Evolutionary conservation across 2,329 filamentous ascomycete species (phyloP).

Genomic region (Colletotrichum sp.): DNA sequence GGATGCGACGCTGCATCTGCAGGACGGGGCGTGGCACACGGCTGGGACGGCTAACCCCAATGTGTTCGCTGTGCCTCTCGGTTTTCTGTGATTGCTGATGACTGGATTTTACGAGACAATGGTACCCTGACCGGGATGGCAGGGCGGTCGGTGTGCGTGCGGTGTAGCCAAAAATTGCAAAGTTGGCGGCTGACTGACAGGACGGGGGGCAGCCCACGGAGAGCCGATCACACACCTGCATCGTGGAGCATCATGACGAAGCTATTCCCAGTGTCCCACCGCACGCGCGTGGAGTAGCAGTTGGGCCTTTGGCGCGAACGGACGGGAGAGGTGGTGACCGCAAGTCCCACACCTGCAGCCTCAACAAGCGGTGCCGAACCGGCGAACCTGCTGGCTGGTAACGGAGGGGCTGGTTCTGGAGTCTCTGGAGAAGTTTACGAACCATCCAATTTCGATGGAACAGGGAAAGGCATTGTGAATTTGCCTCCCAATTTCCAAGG

Average conservation of each 20-base stretch:
- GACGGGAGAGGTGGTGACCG: background rate
- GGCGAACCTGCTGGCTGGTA: background rate
- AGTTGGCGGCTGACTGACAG: background rate
- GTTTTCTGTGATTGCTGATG: background rate
- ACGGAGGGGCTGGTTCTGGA: background rate
- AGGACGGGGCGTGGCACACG: background rate
- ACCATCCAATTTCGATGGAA: background rate
- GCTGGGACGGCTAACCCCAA: background rate
- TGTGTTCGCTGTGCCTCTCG: background rate
- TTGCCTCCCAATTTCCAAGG: background rate
- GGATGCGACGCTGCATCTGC: slow-evolving; percentile 18
- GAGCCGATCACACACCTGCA: background rate
- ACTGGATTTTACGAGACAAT: background rate
- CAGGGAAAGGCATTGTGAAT: background rate
- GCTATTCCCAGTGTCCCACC: background rate
- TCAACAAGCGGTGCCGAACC: background rate
- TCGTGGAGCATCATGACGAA: slow-evolving; percentile 6
- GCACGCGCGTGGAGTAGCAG: background rate
- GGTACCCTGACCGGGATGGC: slow-evolving; percentile 7
- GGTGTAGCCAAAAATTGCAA: background rate
- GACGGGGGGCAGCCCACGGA: background rate
- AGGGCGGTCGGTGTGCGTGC: background rate
- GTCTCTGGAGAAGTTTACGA: background rate
- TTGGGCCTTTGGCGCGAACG: background rate
- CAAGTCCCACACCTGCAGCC: background rate